Percentiles rank a stretch among this genome's conserved stretches.
Conservation (phyloP, 768 basidiomycete genomes). For the Suillus placidus region DNA sequence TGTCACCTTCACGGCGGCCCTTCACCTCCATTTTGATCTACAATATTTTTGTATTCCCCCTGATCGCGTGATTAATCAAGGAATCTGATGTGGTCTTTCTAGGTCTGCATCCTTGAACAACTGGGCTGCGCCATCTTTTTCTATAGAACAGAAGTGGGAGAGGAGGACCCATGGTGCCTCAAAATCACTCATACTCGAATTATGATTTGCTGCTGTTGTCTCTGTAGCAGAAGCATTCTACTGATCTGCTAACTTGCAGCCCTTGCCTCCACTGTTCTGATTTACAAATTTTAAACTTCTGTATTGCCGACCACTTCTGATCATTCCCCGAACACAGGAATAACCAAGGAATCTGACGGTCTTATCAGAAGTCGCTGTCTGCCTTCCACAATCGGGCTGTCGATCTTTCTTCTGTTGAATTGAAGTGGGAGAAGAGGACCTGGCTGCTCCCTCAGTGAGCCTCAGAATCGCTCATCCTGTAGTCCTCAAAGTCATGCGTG, state of each 20-base stretch:
- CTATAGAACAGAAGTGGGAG: background rate
- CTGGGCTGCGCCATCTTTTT: background rate
- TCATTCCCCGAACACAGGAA: background rate
- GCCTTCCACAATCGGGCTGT: too few species aligned
- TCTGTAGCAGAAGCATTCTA: background rate
- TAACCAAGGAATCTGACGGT: background rate
- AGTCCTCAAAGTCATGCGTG: too few species aligned
- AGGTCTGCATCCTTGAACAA: background rate
- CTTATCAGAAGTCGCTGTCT: background rate
- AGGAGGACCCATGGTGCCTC: background rate
- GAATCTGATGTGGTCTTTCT: background rate
- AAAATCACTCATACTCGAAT: background rate
- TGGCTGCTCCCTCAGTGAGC: too few species aligned
- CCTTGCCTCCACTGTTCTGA: background rate
- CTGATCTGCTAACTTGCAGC: background rate
- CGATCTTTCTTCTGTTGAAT: too few species aligned
- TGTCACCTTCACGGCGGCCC: background rate
- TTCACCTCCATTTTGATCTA: background rate
- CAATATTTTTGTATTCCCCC: background rate
- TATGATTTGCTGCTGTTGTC: background rate
- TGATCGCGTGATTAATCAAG: background rate
- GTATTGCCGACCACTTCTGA: background rate
- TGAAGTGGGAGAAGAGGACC: too few species aligned
- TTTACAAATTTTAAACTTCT: background rate
- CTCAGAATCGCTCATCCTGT: too few species aligned